Conservation (phyloP, 305 asterid genomes). For the Caryopteris hybrid region DNA sequence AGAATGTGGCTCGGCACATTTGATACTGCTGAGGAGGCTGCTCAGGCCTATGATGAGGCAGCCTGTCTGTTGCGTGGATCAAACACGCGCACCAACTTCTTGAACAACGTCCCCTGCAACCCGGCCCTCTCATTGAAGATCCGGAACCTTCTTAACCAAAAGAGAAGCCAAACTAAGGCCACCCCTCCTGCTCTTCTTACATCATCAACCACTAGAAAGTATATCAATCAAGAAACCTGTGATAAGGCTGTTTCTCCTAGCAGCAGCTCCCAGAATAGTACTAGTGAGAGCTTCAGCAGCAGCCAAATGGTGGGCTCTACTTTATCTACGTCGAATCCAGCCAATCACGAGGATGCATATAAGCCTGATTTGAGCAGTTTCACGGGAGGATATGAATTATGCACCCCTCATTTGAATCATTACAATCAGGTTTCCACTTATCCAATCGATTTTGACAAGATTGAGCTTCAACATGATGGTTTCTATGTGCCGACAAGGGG, state of each 20-base stretch:
- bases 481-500: constrained; percentile 14
- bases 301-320: constrained; percentile 6
- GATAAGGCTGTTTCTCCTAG: constrained; percentile 10
- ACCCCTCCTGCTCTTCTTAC: constrained; percentile 15
- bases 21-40: constrained; percentile 93
- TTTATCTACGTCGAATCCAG: constrained; percentile 11
- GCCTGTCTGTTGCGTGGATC: constrained; percentile 80
- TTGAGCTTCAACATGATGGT: constrained; percentile 20
- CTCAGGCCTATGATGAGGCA: constrained; percentile 82
- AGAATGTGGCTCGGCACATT: constrained; percentile 92
- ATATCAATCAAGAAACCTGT: constrained; percentile 10
- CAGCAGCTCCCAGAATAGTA: constrained; percentile 14
- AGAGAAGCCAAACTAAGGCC: constrained; percentile 43
- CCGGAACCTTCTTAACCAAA: constrained; percentile 63
- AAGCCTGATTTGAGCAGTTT: constrained; percentile 58
- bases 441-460: constrained; percentile 28
- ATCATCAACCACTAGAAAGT: too few species aligned
- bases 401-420: constrained; percentile 12
- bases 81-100: constrained; percentile 67
- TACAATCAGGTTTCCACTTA: constrained; percentile 3
- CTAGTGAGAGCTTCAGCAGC: constrained; percentile 9
- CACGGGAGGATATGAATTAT: constrained; percentile 29
- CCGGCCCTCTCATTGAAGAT: constrained; percentile 73
- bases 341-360: constrained; percentile 34
- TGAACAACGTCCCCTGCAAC: constrained; percentile 44